Base-by-base conservation (phyloP, 768 basidiomycete species). In the Phlebiopsis flavidoalba region DNA sequence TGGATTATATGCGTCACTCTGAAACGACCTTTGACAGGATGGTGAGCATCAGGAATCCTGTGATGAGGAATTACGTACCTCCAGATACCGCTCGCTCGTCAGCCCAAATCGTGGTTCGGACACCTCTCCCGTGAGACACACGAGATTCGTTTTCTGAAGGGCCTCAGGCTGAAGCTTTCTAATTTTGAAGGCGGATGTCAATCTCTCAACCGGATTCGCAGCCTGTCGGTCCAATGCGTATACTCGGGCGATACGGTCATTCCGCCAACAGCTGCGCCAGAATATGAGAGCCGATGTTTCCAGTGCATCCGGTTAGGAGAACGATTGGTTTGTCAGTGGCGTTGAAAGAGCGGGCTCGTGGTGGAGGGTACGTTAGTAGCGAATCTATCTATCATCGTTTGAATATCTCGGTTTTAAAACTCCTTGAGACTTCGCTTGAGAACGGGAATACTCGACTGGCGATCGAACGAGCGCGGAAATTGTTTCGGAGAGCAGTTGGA, bases 231-330 rank as follows among this genome's bases (percentile, higher is more conserved):
- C 68, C 17, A 69, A 22, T 1, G 68, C 65, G 47, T 65, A 69
- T 6, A 69, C 47, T 14, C 51, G 24, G 14, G 36, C 53, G 17
- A 69, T 54, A 21, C 50, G 21, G 1, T 52, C 45, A 5, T 53
- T n/a, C 36, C 14, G 36, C 22, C 11, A 66, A 26, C 15, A 68
- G 63, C 17, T 59, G 37, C n/a, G 64, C 62, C 8, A 70, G 59
- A 24, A 68, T 57, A 24, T 61, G 55, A 10, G 65, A 59, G 12
- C 69, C 69, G 5, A 70, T 54, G 14, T 55, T 61, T 6, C 69
- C 69, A 12, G 67, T 69, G 1, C 66, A 61, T 3, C 67, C 67
- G 14, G 67, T 70, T 8, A 70, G 19, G n/a, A 70, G 60, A 12
- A 70, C 60, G 10, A 61, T 21, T 2, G 24, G 54, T 21, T 31